Base-by-base conservation (phyloP, 1,284 basidiomycete species). In the Ceratorhiza oryzae-sativae region DNA sequence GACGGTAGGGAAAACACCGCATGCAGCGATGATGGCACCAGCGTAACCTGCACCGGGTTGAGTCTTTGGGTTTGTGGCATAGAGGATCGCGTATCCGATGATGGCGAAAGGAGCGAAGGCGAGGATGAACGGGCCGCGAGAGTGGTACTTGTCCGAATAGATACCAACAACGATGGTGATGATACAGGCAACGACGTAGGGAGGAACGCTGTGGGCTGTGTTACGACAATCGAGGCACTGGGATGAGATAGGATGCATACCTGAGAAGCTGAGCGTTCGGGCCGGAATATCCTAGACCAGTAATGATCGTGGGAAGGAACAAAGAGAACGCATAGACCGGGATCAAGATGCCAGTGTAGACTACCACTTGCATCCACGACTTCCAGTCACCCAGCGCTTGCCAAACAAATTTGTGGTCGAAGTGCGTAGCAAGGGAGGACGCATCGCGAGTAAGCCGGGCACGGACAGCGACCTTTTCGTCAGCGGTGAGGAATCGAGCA, bases 241-340 rank as follows among this genome's bases (percentile, higher is more conserved):
- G 48, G 30, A n/a, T 18, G 18, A 15, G n/a, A n/a, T n/a, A n/a
- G n/a, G n/a, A n/a, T n/a, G 23, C 61, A 39, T 65, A 51, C 61
- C 61, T 88, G 67, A 92, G 80, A 30, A 92, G 82, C 79, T 93
- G 92, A n/a, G 91, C 90, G 1, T 83, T 83, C 0, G 90, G 90
- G 6, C 90, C 90, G 10, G 81, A 80, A 80, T 84, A 93, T 4
- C 90, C 89, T 5, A 68, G 36, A 59, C 84, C 79, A 6, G 81
- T 80, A 65, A 88, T 84, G 76, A 88, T 87, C 8, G 63, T 71
- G 1, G 75, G 87, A 1, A 82, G 82, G 70, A 89, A 89, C 56
- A 89, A 81, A 39, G 87, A 83, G 75, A 88, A 84, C 13, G 85
- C 84, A 73, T 88, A 88, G 46, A 87, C 78, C 6, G 88, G 84